These are phyloP conservation scores for Picea glauca DNA, from an alignment of 75 land plant genomes.

Conservation along the genomic window DNA sequence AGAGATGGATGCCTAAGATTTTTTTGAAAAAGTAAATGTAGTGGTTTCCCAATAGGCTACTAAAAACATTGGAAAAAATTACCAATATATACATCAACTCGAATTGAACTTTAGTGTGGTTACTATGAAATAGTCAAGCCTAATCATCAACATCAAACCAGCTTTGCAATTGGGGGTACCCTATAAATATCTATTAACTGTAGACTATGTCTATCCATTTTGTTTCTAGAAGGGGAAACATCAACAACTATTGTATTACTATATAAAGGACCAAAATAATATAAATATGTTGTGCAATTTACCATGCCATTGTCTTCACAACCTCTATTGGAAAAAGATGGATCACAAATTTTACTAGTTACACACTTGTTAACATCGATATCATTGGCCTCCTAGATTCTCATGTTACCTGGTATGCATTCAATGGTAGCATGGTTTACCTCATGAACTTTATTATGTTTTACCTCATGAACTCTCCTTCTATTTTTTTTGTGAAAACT, in stretches of 20 bases:
- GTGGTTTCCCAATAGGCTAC: too few relatives aligned
- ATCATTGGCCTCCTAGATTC: not conserved
- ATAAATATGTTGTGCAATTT: not conserved
- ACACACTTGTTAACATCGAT: not conserved
- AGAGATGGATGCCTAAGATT: too few relatives aligned
- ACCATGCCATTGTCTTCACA: not conserved
- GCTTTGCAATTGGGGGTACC: not conserved
- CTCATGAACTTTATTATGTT: not conserved
- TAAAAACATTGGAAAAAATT: too few relatives aligned
- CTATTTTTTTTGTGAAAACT: not conserved
- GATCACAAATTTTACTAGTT: not conserved
- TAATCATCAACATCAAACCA: constrained; percentile 5
- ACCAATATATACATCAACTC: too few relatives aligned
- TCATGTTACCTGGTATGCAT: not conserved
- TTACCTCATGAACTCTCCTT: too few relatives aligned
- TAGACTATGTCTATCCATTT: not conserved
- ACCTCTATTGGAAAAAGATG: not conserved
- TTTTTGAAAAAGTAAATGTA: too few relatives aligned
- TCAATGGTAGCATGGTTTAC: not conserved
- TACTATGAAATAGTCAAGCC: not conserved
- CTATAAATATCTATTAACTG: not conserved
- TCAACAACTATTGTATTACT: not conserved
- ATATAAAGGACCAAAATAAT: not conserved
- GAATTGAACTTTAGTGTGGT: not conserved
- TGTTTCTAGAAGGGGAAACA: too few relatives aligned